These are phyloP conservation scores for Paracamarosporium sp. DNA, from an alignment of 2,329 filamentous ascomycete species.

Conservation along the genomic window DNA sequence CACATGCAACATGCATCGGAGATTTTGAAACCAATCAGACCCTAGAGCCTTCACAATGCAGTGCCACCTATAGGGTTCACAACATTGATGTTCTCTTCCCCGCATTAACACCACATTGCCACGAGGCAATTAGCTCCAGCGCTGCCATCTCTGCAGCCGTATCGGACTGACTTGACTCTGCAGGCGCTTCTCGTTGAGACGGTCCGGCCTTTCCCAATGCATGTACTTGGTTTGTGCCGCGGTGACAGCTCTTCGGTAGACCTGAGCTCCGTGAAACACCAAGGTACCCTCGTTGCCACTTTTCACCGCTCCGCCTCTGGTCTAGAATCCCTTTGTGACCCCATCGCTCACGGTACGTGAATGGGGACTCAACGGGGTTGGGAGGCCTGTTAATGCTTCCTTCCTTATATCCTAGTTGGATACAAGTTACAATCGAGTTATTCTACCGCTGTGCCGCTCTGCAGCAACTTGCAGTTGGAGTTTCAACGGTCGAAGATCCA, in stretches of 20 bases:
- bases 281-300: not conserved
- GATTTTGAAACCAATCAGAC: slow-evolving; percentile 10
- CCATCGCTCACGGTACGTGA: not conserved
- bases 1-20: slow-evolving; percentile 5
- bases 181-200: not conserved
- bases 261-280: not conserved
- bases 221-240: not conserved
- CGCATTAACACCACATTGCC: not conserved
- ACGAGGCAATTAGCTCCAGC: not conserved
- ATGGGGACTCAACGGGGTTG: not conserved
- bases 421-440: no score
- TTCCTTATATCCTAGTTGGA: not conserved
- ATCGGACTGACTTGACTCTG: not conserved
- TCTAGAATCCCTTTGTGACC: not conserved
- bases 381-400: not conserved
- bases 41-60: not conserved
- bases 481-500: no score
- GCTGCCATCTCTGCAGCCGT: not conserved
- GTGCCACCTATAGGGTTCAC: not conserved
- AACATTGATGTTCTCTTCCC: not conserved
- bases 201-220: not conserved
- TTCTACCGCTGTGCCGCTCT: no score
- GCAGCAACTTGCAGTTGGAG: no score
- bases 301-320: not conserved
- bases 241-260: not conserved